phyloP scores from a whole-genome alignment of 768 basidiomycete genomes.

The Gloeostereum incarnatum region DNA sequence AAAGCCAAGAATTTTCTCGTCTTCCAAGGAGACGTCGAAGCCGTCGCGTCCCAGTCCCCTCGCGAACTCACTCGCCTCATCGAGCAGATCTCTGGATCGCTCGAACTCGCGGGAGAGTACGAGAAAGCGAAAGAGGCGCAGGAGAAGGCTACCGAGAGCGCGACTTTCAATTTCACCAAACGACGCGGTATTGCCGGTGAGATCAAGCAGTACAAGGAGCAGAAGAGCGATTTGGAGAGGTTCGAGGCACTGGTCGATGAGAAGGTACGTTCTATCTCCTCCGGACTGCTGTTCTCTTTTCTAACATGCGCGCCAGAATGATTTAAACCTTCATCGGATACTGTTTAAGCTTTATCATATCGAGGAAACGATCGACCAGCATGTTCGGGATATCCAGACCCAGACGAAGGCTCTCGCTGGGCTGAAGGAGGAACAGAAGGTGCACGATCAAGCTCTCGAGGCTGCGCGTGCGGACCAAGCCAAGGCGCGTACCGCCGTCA shows the following conservation, averaged over 20 bases:
- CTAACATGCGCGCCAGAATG: slow-evolving; percentile 43
- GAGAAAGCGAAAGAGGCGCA: slow-evolving; percentile 82
- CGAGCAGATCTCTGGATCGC: slow-evolving; percentile 91
- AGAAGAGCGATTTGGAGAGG: slow-evolving; percentile 85
- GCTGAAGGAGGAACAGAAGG: slow-evolving; percentile 59
- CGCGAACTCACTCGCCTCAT: slow-evolving; percentile 84
- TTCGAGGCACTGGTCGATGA: slow-evolving; percentile 75
- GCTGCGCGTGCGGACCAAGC: slow-evolving; percentile 74
- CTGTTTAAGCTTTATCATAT: slow-evolving; percentile 89
- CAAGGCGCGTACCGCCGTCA: slow-evolving; percentile 59
- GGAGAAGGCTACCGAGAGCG: slow-evolving; percentile 87
- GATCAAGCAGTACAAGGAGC: slow-evolving; percentile 96
- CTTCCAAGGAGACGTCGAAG: slow-evolving; percentile 98
- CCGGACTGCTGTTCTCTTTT: slow-evolving; percentile 40
- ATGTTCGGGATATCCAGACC: slow-evolving; percentile 57
- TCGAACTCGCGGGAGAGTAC: slow-evolving; percentile 84
- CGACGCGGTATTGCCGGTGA: slow-evolving; percentile 90
- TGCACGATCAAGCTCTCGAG: slow-evolving; percentile 64
- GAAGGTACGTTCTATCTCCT: slow-evolving; percentile 36
- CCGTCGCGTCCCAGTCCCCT: slow-evolving; percentile 90
- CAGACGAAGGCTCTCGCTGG: slow-evolving; percentile 67
- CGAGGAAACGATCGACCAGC: slow-evolving; percentile 69
- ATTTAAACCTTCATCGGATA: slow-evolving; percentile 70
- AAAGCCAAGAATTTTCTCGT: slow-evolving; percentile 99
- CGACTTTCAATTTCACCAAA: slow-evolving; percentile 92